Base-by-base conservation (phyloP, 164 flowering plant genomes). In the Tetrastigma voinierianum region DNA sequence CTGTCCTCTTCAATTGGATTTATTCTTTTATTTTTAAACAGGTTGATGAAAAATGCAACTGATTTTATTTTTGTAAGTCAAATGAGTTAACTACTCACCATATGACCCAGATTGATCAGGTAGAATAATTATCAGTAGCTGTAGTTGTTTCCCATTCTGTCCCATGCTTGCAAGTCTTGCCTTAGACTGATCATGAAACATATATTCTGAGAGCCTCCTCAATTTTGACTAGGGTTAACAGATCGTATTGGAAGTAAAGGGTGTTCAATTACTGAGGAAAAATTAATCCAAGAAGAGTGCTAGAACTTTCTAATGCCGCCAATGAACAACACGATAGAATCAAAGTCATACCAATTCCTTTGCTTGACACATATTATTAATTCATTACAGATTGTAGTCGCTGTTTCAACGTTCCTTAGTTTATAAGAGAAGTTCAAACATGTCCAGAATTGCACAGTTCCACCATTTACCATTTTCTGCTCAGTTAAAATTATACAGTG, bases 401-500 rank as follows among this genome's bases (percentile, higher is more conserved):
- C 0, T 49, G 40, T 54, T n/a, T n/a, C n/a, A n/a, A n/a, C n/a
- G n/a, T n/a, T n/a, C n/a, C n/a, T n/a, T n/a, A 73, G 1, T 1
- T 70, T n/a, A 0, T 76, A 8, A 43, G 90, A 88, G 67, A 95
- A 90, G 66, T 69, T 84, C 1, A 95, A 57, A 61, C 92, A 89
- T 0, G 83, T 60, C 96, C 96, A 95, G 13, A 3, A 59, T 0
- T 78, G 74, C 2, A 95, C 86, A 1, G 18, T 65, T 6, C 81
- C 97, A 19, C 92, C 97, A 69, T 86, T 83, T 9, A 86, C 68
- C 96, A 95, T 83, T 86, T 84, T 92, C 98, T 92, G 71, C 51
- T 60, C 6, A 56, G 48, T 25, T 1, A 1, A n/a, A 45, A 51
- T 21, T 19, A 23, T 20, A 46, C 5, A 44, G 10, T 3, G n/a